phyloP scores from a whole-genome alignment of 192 early-diverging fungal species.

The Entomortierella lignicola region DNA sequence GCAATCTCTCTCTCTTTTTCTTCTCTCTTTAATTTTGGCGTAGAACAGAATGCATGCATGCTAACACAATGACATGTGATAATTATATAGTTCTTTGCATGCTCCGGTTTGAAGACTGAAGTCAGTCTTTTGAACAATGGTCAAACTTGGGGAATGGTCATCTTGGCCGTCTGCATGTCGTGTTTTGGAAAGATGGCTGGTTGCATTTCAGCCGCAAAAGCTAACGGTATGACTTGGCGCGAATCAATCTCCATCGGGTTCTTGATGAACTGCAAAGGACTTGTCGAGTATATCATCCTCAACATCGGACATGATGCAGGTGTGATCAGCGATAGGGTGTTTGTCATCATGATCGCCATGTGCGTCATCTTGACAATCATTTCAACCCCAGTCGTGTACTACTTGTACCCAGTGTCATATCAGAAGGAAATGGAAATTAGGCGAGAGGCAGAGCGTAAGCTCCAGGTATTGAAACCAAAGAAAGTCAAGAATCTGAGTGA shows the following conservation, averaged over 20 bases:
- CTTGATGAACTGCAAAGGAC: conserved; percentile 93
- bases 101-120: conserved; percentile 89
- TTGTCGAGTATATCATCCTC: conserved; percentile 95
- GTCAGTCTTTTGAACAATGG: conserved; percentile 76
- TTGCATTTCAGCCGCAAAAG: conserved; percentile 71
- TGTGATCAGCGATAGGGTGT: conserved; percentile 72
- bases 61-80: background rate
- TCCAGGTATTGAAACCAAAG: background rate
- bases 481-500: background rate
- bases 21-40: background rate
- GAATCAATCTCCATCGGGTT: conserved; percentile 86
- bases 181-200: conserved; percentile 87
- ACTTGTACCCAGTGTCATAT: conserved; percentile 78
- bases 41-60: background rate
- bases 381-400: conserved; percentile 79
- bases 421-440: conserved; percentile 56
- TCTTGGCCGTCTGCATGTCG: conserved; percentile 77
- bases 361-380: conserved; percentile 87
- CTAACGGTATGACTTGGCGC: conserved; percentile 76
- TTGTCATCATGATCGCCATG: conserved; percentile 72
- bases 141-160: conserved; percentile 76
- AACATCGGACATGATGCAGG: conserved; percentile 89
- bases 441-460: conserved; percentile 42
- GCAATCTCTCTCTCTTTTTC: background rate
- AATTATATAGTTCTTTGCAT: conserved; percentile 79